phyloP scores from a whole-genome alignment of 441 rosid species.

The Eruca vesicaria region DNA sequence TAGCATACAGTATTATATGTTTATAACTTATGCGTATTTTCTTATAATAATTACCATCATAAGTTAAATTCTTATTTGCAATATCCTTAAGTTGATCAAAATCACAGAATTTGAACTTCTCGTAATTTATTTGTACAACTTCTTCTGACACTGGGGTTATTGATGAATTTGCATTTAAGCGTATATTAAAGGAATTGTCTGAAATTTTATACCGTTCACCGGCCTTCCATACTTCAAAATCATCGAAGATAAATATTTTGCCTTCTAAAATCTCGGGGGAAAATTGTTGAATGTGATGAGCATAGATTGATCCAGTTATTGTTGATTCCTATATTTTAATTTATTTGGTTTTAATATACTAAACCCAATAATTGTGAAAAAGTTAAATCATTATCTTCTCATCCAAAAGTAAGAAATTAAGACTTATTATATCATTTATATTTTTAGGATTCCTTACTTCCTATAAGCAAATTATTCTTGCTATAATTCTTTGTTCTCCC shows the following conservation, averaged over 20 bases:
- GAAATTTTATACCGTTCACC: too few relatives aligned
- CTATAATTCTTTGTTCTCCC: background rate
- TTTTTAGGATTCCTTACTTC: too few relatives aligned
- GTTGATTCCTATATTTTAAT: background rate
- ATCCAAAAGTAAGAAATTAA: too few relatives aligned
- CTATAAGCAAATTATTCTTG: background rate
- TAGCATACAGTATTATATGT: background rate
- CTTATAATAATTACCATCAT: background rate
- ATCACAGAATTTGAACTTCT: background rate
- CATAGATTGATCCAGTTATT: background rate
- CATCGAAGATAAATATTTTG: background rate
- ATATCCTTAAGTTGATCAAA: background rate
- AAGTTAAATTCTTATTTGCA: background rate
- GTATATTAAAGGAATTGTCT: background rate
- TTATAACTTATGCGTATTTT: background rate
- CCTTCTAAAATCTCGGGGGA: background rate
- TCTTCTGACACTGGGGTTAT: too few relatives aligned
- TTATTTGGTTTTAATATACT: background rate
- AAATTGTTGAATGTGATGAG: background rate
- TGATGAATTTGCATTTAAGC: background rate
- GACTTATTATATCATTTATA: too few relatives aligned
- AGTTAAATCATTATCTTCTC: too few relatives aligned
- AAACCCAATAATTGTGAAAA: background rate
- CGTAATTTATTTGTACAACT: background rate
- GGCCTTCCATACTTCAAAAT: background rate